Evolutionary conservation across 805 yeast species (phyloP).

Genomic region (Yarrowia sp.): DNA sequence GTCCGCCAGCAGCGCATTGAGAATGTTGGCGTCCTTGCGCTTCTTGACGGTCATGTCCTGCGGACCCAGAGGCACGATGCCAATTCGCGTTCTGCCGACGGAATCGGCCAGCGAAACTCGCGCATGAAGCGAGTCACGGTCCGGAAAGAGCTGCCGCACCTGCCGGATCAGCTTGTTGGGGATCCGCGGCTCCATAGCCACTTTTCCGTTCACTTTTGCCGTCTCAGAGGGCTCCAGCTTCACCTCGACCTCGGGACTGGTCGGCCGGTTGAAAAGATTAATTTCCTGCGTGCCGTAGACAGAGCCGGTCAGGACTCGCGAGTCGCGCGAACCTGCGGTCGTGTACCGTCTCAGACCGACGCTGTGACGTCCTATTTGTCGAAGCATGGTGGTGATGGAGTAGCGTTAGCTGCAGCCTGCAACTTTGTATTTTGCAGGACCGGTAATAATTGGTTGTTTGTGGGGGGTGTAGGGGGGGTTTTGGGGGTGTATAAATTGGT

Average conservation of each 20-base stretch:
- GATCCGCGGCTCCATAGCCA: conserved; percentile 8
- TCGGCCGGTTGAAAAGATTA: conserved; percentile 14
- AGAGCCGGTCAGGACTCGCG: background rate
- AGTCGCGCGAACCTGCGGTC: conserved; percentile 29
- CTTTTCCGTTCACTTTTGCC: conserved; percentile 10
- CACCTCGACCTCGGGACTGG: background rate
- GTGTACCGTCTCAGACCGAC: conserved; percentile 26
- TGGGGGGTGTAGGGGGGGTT: background rate
- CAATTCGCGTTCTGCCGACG: conserved; percentile 34
- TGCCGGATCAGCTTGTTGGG: background rate
- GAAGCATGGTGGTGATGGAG: background rate
- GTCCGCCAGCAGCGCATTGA: conserved; percentile 39
- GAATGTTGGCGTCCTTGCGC: conserved; percentile 30
- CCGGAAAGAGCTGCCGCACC: conserved; percentile 31
- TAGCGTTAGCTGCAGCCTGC: background rate
- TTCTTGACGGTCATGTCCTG: conserved; percentile 32
- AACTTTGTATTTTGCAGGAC: background rate
- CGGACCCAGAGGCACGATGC: conserved; percentile 35
- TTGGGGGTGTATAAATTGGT: too few relatives aligned
- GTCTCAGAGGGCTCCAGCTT: conserved; percentile 2
- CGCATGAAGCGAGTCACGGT: conserved; percentile 35
- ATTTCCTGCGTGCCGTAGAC: conserved; percentile 13
- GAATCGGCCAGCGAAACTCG: conserved; percentile 32
- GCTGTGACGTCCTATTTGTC: background rate
- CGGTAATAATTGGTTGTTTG: background rate